Percentiles rank a stretch among this genome's conserved stretches.
phyloP scores from a whole-genome alignment of 2,329 filamentous ascomycete genomes.

The Clonostachys chloroleuca region DNA sequence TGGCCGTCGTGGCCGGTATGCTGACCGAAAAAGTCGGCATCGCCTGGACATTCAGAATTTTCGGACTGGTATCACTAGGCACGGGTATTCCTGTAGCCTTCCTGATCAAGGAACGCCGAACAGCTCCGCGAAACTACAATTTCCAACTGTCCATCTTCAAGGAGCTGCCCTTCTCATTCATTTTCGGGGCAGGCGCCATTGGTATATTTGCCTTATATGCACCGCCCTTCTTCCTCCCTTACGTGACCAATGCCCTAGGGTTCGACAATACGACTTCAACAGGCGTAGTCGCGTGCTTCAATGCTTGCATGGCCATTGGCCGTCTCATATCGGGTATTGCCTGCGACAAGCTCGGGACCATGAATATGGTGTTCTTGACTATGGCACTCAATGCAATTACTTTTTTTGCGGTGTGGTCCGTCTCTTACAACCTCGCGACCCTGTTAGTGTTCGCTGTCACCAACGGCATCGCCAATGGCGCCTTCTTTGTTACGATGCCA shows the following conservation, averaged over 20 bases:
- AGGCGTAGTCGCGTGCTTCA: slow-evolving; percentile 54
- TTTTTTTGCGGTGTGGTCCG: slow-evolving; percentile 55
- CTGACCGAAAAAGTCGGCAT: slow-evolving; percentile 27
- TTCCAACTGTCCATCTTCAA: slow-evolving; percentile 47
- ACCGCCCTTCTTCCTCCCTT: slow-evolving; percentile 54
- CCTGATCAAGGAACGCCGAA: slow-evolving; percentile 36
- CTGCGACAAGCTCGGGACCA: slow-evolving; percentile 44
- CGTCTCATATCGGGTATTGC: slow-evolving; percentile 45
- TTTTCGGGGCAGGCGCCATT: slow-evolving; percentile 48
- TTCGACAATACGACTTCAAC: slow-evolving; percentile 44
- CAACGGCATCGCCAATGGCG: slow-evolving; percentile 54
- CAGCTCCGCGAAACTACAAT: slow-evolving; percentile 3
- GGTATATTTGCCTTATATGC: slow-evolving; percentile 55
- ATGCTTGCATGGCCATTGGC: slow-evolving; percentile 51
- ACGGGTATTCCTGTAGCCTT: slow-evolving; percentile 49
- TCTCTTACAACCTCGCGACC: slow-evolving; percentile 43
- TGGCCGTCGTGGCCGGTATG: neutral
- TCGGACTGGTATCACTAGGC: slow-evolving; percentile 41
- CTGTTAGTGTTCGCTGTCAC: slow-evolving; percentile 51
- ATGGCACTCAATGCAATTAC: slow-evolving; percentile 45
- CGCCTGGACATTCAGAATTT: slow-evolving; percentile 42
- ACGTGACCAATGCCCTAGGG: slow-evolving; percentile 46
- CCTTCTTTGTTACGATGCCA: slow-evolving; percentile 57
- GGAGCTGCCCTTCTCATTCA: slow-evolving; percentile 38
- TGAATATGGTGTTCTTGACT: slow-evolving; percentile 46